A percentile compares a stretch with the other conserved stretches of the same genome.
Conservation (phyloP, 345 rosid species). For the Arabidopsis suecica region DNA sequence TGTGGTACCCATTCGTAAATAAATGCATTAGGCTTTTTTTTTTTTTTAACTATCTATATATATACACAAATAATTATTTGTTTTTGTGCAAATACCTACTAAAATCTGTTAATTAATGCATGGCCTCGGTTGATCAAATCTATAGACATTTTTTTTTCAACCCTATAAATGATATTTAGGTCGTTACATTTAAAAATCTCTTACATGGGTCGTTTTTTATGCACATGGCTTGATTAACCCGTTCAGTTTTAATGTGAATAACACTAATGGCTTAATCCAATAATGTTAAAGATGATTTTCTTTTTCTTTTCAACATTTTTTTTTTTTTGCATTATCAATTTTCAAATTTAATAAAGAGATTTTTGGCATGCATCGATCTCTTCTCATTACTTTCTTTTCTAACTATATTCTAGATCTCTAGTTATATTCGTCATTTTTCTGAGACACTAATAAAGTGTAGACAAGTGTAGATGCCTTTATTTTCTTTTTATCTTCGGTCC, state of each 20-base stretch:
- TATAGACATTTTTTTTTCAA: background rate
- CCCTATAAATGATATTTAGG: background rate
- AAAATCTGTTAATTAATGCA: background rate
- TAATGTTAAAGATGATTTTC: background rate
- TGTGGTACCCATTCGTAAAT: slow-evolving; percentile 1
- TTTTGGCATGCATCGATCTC: slow-evolving; percentile 5
- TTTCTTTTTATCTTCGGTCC: background rate
- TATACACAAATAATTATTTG: background rate
- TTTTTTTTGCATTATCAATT: background rate
- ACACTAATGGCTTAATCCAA: background rate
- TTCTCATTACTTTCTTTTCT: background rate
- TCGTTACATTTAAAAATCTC: background rate
- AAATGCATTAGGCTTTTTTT: background rate
- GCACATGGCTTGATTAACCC: slow-evolving; percentile 12
- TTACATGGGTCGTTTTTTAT: background rate
- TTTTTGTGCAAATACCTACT: slow-evolving; percentile 6
- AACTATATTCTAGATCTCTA: background rate
- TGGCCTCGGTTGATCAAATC: background rate
- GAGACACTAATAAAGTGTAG: background rate
- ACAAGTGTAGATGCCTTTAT: slow-evolving; percentile 9
- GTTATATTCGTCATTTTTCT: background rate
- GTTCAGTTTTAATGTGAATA: background rate
- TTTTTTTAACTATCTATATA: background rate
- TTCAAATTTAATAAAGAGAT: background rate
- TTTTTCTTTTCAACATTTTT: background rate